Evolutionary conservation across 1,284 basidiomycete genomes (phyloP).

Genomic region (Dichomitus squalens): DNA sequence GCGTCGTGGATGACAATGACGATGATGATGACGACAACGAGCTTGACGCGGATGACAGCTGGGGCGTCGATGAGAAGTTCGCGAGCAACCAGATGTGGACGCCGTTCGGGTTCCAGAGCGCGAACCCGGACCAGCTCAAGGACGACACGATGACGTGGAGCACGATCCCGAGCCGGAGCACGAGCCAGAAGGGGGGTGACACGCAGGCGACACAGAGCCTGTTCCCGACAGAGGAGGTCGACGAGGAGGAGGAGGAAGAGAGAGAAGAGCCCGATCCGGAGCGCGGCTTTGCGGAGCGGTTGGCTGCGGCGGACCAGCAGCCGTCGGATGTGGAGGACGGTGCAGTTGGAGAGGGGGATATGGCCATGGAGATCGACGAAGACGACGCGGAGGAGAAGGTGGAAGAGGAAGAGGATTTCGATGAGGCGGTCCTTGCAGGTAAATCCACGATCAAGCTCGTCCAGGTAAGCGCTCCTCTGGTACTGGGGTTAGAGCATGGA

Average conservation of each 20-base stretch:
- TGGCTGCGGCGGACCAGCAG: constrained; percentile 16
- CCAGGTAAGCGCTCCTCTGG: constrained; percentile 43
- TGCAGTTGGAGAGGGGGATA: constrained; percentile 27
- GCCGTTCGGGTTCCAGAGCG: constrained; percentile 41
- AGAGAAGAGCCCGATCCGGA: constrained; percentile 6
- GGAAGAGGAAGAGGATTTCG: constrained; percentile 43
- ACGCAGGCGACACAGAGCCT: constrained; percentile 28
- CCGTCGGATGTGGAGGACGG: constrained; percentile 15
- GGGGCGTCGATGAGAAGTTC: constrained; percentile 69
- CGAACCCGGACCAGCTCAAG: constrained; percentile 32
- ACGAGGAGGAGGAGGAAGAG: constrained; percentile 21
- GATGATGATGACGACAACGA: constrained; percentile 24
- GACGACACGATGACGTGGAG: constrained; percentile 77
- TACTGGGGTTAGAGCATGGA: no score
- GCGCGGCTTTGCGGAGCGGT: constrained; percentile 13
- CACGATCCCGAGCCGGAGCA: constrained; percentile 46
- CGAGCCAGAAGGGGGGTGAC: constrained; percentile 35
- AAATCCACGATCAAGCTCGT: constrained; percentile 44
- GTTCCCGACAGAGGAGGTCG: constrained; percentile 18
- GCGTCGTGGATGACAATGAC: constrained; percentile 13
- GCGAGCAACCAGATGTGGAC: constrained; percentile 57
- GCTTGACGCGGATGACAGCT: constrained; percentile 68
- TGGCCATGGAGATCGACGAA: constrained; percentile 39
- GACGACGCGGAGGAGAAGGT: constrained; percentile 29
- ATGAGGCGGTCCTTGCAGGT: constrained; percentile 40